Evolutionary conservation across 2,329 filamentous ascomycete species (phyloP).

Genomic region (Alternaria panax): DNA sequence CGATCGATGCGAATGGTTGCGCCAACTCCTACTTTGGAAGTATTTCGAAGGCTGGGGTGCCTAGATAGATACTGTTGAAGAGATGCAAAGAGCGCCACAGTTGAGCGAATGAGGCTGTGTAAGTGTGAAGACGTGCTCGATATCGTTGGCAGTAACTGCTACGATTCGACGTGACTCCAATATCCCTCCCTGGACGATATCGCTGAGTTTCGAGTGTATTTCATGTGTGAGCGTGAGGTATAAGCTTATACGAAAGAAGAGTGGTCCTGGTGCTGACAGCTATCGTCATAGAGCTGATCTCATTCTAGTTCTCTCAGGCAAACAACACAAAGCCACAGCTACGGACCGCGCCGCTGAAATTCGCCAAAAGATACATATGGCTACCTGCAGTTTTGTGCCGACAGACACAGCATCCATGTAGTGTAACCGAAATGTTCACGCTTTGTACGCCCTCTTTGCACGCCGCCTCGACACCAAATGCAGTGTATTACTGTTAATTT

Average conservation of each 20-base stretch:
- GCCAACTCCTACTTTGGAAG: constrained; percentile 17
- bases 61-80: constrained; percentile 3
- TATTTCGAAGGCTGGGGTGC: constrained; percentile 8
- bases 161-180: neutral
- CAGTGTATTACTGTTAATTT: neutral
- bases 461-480: constrained; percentile 4
- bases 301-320: neutral
- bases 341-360: constrained; percentile 16
- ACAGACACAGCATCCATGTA: constrained; percentile 15
- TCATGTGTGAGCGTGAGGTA: neutral
- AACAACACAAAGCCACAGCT: constrained; percentile 1
- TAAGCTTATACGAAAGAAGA: neutral
- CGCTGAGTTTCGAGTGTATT: no score
- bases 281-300: constrained; percentile 8
- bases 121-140: constrained; percentile 1
- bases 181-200: neutral
- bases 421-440: constrained; percentile 22
- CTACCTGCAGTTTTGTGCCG: constrained; percentile 3
- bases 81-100: constrained; percentile 17
- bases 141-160: neutral
- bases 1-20: constrained; percentile 10
- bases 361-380: constrained; percentile 11
- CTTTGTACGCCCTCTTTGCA: constrained; percentile 22
- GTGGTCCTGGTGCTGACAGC: neutral
- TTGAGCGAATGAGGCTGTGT: constrained; percentile 10